Conservation (phyloP, 2,329 filamentous ascomycete genomes). For the Ascochyta koolunga region DNA sequence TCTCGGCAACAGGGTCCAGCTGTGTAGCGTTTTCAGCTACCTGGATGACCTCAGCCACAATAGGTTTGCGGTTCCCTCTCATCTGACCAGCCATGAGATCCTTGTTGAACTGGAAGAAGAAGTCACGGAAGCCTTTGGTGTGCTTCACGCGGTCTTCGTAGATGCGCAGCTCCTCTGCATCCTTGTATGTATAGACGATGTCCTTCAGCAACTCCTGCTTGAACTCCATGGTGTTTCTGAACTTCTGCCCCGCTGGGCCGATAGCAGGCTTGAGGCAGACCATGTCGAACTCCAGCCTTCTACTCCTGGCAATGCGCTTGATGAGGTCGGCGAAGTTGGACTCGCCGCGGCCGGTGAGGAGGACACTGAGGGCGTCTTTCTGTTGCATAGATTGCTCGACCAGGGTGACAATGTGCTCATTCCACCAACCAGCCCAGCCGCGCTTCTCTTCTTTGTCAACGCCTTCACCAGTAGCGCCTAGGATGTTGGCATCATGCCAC, state of each 20-base stretch:
- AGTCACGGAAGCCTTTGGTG: conserved; percentile 83
- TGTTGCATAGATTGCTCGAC: conserved; percentile 82
- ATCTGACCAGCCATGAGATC: conserved; percentile 52
- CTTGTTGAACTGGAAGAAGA: conserved; percentile 78
- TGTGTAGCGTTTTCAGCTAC: conserved; percentile 77
- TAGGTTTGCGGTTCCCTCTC: conserved; percentile 64
- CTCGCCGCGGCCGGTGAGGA: conserved; percentile 87
- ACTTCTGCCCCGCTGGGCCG: conserved; percentile 78
- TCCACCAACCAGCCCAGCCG: conserved; percentile 96
- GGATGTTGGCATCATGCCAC: conserved; percentile 93
- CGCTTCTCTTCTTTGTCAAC: conserved; percentile 79
- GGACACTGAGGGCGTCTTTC: conserved; percentile 80
- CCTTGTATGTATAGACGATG: conserved; percentile 82
- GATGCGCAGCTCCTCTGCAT: conserved; percentile 78
- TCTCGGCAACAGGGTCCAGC: conserved; percentile 78
- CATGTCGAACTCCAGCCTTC: conserved; percentile 84
- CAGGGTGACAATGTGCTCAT: conserved; percentile 82
- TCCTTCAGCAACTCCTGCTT: conserved; percentile 85
- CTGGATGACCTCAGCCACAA: conserved; percentile 82
- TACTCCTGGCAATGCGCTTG: conserved; percentile 78
- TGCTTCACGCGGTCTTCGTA: conserved; percentile 70
- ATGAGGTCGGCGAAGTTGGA: conserved; percentile 77
- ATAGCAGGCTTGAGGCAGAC: conserved; percentile 84
- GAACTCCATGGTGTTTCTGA: conserved; percentile 85
- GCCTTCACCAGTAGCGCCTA: conserved; percentile 85